A percentile compares a stretch with the other conserved stretches of the same genome.
These are phyloP conservation scores for Plasmodium malariae DNA, from an alignment of 169 alveolate species.

Conservation along the genomic window DNA sequence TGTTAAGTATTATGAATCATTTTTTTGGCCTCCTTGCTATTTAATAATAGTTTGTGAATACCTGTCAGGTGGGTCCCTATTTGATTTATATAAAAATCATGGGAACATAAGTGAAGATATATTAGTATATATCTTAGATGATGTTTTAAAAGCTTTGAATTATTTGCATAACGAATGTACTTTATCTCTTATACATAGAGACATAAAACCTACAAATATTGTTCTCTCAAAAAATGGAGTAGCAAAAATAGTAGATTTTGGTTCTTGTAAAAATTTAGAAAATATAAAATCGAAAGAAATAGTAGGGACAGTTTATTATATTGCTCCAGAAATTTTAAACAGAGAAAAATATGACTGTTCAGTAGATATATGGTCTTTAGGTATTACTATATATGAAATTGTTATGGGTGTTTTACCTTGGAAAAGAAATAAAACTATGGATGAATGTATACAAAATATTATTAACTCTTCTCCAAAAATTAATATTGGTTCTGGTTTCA, in stretches of 20 bases:
- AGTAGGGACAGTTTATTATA: conserved; percentile 81
- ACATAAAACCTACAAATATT: conserved; percentile 52
- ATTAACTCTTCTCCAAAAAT: conserved; percentile 51
- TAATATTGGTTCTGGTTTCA: conserved; percentile 32
- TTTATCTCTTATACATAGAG: conserved; percentile 38
- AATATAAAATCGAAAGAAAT: conserved; percentile 32
- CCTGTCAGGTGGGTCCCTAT: conserved; percentile 47
- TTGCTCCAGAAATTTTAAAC: conserved; percentile 94
- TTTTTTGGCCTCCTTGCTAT: conserved; percentile 74
- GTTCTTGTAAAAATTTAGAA: conserved; percentile 69
- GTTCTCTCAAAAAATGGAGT: conserved; percentile 65
- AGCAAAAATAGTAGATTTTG: conserved; percentile 76
- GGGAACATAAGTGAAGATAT: conserved; percentile 66
- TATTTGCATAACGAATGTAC: conserved; percentile 64
- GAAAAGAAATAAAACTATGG: conserved; percentile 38
- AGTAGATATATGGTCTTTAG: conserved; percentile 95
- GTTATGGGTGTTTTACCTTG: conserved; percentile 58
- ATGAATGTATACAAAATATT: conserved; percentile 23
- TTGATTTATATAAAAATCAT: conserved; percentile 55
- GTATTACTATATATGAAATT: conserved; percentile 93
- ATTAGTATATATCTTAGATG: conserved; percentile 57
- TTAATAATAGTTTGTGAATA: conserved; percentile 76
- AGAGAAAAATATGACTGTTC: conserved; percentile 91
- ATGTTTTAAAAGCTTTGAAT: conserved; percentile 38
- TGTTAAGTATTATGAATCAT: conserved; percentile 76